Percentiles rank a stretch among this genome's conserved stretches.
Evolutionary conservation across 805 yeast species (phyloP).

Genomic region (Metschnikowia chrysomelidarum): DNA sequence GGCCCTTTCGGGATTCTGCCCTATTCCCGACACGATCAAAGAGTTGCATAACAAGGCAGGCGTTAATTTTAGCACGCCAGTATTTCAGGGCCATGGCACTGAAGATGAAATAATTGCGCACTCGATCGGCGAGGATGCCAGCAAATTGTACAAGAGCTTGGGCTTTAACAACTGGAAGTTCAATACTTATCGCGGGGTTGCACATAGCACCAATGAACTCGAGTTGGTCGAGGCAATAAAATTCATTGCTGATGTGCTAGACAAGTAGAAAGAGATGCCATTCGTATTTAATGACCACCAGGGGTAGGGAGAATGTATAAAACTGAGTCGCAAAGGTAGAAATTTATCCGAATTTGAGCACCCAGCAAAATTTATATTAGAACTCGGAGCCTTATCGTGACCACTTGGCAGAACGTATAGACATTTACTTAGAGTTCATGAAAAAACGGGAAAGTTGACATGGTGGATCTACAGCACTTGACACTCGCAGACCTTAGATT

Average conservation of each 20-base stretch:
- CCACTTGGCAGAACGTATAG: too few species aligned
- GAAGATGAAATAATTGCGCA: conserved; percentile 62
- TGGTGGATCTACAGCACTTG: too few species aligned
- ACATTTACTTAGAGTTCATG: too few species aligned
- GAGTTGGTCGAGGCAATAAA: conserved; percentile 57
- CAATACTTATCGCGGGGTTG: conserved; percentile 58
- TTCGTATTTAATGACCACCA: too few species aligned
- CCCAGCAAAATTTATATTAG: too few species aligned
- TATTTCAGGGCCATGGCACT: conserved; percentile 88
- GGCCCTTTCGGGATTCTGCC: conserved; percentile 73
- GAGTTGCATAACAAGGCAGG: conserved; percentile 22
- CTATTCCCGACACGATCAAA: conserved; percentile 26
- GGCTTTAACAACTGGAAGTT: conserved; percentile 45
- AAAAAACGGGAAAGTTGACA: too few species aligned
- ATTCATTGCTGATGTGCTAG: conserved; percentile 29
- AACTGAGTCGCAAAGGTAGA: too few species aligned
- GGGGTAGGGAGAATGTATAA: too few species aligned
- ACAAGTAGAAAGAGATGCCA: conserved; percentile 8
- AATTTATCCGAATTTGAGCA: too few species aligned
- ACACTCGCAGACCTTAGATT: too few species aligned
- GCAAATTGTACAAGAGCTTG: conserved; percentile 45
- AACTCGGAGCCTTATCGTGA: too few species aligned
- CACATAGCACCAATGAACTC: conserved; percentile 64
- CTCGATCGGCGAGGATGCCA: conserved; percentile 37
- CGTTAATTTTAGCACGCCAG: conserved; percentile 61